Base-by-base conservation (phyloP, 2,329 filamentous ascomycete species). In the Phyllosticta citribraziliensis region DNA sequence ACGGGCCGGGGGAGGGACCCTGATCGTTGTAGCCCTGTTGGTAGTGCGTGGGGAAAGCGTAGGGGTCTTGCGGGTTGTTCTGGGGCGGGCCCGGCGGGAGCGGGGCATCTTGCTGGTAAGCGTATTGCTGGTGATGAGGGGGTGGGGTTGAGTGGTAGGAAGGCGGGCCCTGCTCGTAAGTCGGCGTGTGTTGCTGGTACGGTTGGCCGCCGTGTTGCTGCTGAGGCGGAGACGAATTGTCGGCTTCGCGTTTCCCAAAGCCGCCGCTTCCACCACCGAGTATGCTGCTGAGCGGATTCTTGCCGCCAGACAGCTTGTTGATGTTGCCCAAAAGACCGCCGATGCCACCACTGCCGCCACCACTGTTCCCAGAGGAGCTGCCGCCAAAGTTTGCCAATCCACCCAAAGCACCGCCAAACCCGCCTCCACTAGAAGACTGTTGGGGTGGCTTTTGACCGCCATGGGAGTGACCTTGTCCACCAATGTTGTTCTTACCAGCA, bases 401-500 rank as follows among this genome's bases (percentile, higher is more conserved):
- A 12, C 19, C 54, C 3, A 56, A 17, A 50, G 19, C 47, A 35
- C 56, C 33, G 22, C 47, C 56, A 20, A 47, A 35, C 17, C 52
- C 35, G 8, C 57, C 27, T 40, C 56, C 24, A 30, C 22, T 14
- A 11, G 56, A 12, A 14, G 56, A n/a, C n/a, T 51, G 35, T 17
- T 40, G 33, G 11, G 33, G 33, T 17, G 33, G 33, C 11, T 40
- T 40, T 8, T 35, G 30, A 25, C 30, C 57, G 22, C 55, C 22
- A 14, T 40, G 24, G 14, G 47, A 19, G 24, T 55, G 58, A 50
- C 51, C 22, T 8, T 74, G 63, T 5, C 65, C 64, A 19, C 69
- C 71, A 12, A 73, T 76, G 71, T 96, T 91, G 72, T 97, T 99
- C 72, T 86, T 87, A 53, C 93, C 91, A 9, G 81, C 80, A 69